Conservation (phyloP, 371 early-diverging fungal species). For the Mortierella sp. region DNA sequence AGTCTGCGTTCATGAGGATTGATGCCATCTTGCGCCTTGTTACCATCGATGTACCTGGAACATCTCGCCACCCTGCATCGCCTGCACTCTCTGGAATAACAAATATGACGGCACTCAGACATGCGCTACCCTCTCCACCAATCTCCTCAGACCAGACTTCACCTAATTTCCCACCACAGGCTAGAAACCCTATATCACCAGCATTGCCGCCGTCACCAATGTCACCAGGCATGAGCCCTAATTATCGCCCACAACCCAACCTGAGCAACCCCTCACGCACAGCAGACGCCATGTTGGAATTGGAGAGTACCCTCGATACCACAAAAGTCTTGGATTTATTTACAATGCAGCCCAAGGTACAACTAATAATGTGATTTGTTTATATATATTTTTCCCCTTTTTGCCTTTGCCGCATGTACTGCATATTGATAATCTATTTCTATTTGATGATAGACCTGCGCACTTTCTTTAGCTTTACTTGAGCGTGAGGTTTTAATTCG, state of each 20-base stretch:
- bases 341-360: conserved; percentile 57
- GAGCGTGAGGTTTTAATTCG: conserved; percentile 44
- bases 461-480: conserved; percentile 41
- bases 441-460: conserved; percentile 20
- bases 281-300: conserved; percentile 35
- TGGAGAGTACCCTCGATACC: conserved; percentile 43
- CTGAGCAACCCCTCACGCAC: conserved; percentile 13
- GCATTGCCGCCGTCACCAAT: conserved; percentile 53
- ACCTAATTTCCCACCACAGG: conserved; percentile 41
- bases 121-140: conserved; percentile 50
- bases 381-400: background rate
- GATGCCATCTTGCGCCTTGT: conserved; percentile 51
- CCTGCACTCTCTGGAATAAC: conserved; percentile 54
- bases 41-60: conserved; percentile 52
- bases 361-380: background rate
- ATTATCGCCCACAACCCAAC: conserved; percentile 20
- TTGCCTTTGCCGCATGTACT: too few species aligned
- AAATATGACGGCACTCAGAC: conserved; percentile 40
- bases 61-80: conserved; percentile 55
- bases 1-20: conserved; percentile 52
- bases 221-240: conserved; percentile 40
- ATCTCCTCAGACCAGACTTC: conserved; percentile 44
- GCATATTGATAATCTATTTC: too few species aligned
- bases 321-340: conserved; percentile 49
- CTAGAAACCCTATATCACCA: conserved; percentile 27